Evolutionary conservation across 1,284 basidiomycete species (phyloP).

Genomic region (Irpex lacteus): DNA sequence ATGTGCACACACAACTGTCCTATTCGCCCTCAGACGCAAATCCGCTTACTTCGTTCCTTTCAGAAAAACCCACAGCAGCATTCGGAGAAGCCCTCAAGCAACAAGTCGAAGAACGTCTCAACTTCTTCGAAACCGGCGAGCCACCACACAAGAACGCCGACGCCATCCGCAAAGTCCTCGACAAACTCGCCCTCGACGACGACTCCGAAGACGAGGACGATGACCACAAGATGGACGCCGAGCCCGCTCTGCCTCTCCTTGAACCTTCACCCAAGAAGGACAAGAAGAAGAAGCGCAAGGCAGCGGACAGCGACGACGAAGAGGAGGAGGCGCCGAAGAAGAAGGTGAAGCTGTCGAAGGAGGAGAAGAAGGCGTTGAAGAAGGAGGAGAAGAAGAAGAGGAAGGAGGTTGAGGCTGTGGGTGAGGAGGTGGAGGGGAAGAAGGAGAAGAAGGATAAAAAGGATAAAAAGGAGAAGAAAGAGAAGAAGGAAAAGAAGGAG

Average conservation of each 20-base stretch:
- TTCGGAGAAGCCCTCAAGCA: slow-evolving; percentile 92
- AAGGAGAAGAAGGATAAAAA: slow-evolving; percentile 38
- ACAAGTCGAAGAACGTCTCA: slow-evolving; percentile 95
- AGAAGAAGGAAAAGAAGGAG: background rate
- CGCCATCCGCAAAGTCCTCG: slow-evolving; percentile 85
- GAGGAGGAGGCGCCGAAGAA: slow-evolving; percentile 58
- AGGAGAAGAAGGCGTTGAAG: slow-evolving; percentile 81
- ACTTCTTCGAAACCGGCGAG: slow-evolving; percentile 90
- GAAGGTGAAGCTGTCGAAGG: slow-evolving; percentile 76
- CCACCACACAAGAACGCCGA: slow-evolving; percentile 86
- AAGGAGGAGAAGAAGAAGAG: slow-evolving; percentile 67
- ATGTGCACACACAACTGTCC: background rate
- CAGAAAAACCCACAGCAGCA: slow-evolving; percentile 86
- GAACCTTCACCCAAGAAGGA: slow-evolving; percentile 52
- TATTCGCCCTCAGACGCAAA: no score
- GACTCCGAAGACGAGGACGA: slow-evolving; percentile 60
- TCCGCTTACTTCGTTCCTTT: background rate
- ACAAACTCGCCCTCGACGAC: slow-evolving; percentile 71
- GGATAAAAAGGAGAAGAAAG: slow-evolving; percentile 31
- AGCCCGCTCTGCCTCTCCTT: slow-evolving; percentile 51
- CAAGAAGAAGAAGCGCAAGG: slow-evolving; percentile 58
- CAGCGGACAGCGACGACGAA: slow-evolving; percentile 56
- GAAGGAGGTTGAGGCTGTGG: slow-evolving; percentile 38
- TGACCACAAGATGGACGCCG: slow-evolving; percentile 36
- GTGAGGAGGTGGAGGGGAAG: slow-evolving; percentile 28